Evolutionary conservation across 768 basidiomycete genomes (phyloP).

Genomic region (Tulasnella sp.): DNA sequence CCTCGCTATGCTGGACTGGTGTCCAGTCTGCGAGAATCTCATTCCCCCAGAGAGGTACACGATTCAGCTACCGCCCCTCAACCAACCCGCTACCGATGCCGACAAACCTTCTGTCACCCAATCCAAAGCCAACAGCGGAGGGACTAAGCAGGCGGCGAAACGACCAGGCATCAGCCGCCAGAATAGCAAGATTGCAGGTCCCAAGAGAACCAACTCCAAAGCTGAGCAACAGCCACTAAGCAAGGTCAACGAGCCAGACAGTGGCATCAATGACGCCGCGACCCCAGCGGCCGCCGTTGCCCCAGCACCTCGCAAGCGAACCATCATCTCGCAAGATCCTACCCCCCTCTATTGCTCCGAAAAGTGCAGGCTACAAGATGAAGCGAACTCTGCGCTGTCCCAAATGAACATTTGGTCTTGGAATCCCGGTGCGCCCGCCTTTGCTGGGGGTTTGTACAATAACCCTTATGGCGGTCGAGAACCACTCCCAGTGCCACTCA

Average conservation of each 20-base stretch:
- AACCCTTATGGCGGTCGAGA: too few species aligned
- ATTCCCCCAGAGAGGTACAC: conserved; percentile 66
- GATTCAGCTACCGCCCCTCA: conserved; percentile 30
- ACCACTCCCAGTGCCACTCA: background rate
- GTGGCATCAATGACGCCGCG: background rate
- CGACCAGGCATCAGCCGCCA: conserved; percentile 1
- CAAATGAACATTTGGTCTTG: too few species aligned
- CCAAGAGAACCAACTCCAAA: background rate
- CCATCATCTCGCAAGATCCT: conserved; percentile 69
- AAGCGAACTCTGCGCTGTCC: background rate
- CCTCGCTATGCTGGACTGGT: conserved; percentile 50
- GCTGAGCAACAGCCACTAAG: background rate
- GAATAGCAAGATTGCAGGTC: background rate
- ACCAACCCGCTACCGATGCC: conserved; percentile 18
- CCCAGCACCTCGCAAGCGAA: conserved; percentile 33
- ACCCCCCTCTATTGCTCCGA: conserved; percentile 77
- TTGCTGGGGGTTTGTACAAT: too few species aligned
- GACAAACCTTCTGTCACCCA: background rate
- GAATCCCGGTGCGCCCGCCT: too few species aligned
- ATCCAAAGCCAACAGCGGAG: background rate
- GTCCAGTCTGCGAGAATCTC: conserved; percentile 64
- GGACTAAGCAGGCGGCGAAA: background rate
- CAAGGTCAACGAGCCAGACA: background rate
- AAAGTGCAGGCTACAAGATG: conserved; percentile 51
- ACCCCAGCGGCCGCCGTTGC: background rate